Evolutionary conservation across 1,139 yeast genomes (phyloP).

Genomic region (Blastobotrys aristatus): DNA sequence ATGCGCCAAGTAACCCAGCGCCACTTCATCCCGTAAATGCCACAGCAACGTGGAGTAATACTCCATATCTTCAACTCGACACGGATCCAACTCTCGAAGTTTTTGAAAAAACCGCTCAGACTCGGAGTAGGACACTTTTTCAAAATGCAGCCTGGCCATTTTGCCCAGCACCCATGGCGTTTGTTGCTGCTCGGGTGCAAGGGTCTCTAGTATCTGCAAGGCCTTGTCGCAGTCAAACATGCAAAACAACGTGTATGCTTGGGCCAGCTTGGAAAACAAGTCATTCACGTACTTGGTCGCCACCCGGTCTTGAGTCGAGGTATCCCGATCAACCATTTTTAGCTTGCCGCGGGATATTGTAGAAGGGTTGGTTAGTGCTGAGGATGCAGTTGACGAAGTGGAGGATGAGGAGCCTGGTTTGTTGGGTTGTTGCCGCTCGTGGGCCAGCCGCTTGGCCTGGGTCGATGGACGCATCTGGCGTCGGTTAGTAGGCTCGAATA

Average conservation of each 20-base stretch:
- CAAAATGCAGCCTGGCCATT: conserved; percentile 78
- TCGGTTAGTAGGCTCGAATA: conserved; percentile 10
- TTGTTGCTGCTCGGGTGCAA: conserved; percentile 58
- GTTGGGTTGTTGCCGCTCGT: not conserved
- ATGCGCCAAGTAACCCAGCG: conserved; percentile 73
- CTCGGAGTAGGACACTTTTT: conserved; percentile 78
- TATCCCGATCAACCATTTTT: not conserved
- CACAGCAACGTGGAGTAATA: conserved; percentile 83
- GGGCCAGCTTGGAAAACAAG: conserved; percentile 58
- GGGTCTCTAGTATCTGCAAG: conserved; percentile 56
- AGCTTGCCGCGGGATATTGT: conserved; percentile 1
- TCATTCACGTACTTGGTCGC: conserved; percentile 40
- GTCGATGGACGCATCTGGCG: conserved; percentile 14
- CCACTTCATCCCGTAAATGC: conserved; percentile 86
- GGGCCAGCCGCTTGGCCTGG: conserved; percentile 7
- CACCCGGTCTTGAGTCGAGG: not conserved
- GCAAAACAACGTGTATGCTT: conserved; percentile 58
- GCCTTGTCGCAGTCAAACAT: conserved; percentile 79
- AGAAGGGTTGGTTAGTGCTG: not conserved
- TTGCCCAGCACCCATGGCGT: conserved; percentile 87
- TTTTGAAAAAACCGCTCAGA: conserved; percentile 59
- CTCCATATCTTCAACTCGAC: conserved; percentile 88
- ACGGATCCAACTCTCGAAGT: conserved; percentile 65
- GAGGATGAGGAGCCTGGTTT: conserved; percentile 1
- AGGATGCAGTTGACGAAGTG: not conserved